Evolutionary conservation across 345 rosid species (phyloP), one percentile per base, ranked within the genome.

Genomic region (Camelina neglecta): DNA sequence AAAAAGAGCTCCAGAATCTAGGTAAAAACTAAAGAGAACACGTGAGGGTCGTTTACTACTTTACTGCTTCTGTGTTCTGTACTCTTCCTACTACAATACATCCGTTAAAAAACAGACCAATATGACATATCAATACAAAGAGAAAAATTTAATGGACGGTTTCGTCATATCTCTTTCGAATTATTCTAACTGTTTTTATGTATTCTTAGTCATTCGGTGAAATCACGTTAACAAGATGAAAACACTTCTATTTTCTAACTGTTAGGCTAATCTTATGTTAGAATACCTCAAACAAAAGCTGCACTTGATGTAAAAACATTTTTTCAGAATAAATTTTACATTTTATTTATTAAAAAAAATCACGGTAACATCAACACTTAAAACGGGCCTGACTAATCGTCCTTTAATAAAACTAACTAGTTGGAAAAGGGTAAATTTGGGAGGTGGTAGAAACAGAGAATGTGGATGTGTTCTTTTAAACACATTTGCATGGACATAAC

Each of bases 21-120:
- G 63, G 80, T 61, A 50, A 75, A 6, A 35, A 35, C 7, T 61
- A 51, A 21, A 69, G 70, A 50, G 7, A 54, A 18, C 81, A 77
- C 69, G 81, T 77, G 81, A 65, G 71, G 53, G 15, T 13, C 18
- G 21, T 65, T 64, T 71, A 77, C 68, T 71, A 63, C 76, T 57
- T 76, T 71, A 77, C 68, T 71, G 68, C 76, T 57, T 76, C 41
- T 77, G 72, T 65, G 38, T 11, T 8, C 56, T 71, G 76, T 65
- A 70, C 53, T 45, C 64, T 47, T 58, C 31, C 31, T 29, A 29
- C 31, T 29, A 29, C 73, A 47, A 39, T 65, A 58, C 72, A 35
- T 71, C 81, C 67, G 67, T 64, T 64, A 51, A 64, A 29, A 48
- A 65, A 9, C 76, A 71, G 68, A 77, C 55, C 71, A 12, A 12